A percentile compares a stretch with the other conserved stretches of the same genome.
These are phyloP conservation scores for Stromatinia cepivora DNA, from an alignment of 2,329 filamentous ascomycete genomes.

Conservation along the genomic window DNA sequence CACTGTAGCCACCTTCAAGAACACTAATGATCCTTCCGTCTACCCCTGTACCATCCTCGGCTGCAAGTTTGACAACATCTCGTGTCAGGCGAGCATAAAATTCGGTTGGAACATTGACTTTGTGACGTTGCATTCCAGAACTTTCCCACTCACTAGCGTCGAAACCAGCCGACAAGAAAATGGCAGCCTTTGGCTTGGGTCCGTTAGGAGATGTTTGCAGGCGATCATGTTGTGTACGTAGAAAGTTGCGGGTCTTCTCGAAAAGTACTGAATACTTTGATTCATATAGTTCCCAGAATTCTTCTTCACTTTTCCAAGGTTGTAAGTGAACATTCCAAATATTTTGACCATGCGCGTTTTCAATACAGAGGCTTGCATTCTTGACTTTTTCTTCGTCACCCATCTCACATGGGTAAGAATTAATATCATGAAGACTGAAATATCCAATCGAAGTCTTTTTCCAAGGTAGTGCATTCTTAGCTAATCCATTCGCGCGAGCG, in stretches of 20 bases:
- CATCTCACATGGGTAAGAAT: slow-evolving; percentile 93
- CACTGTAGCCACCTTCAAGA: slow-evolving; percentile 93
- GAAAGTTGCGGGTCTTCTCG: slow-evolving; percentile 75
- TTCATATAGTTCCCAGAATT: slow-evolving; percentile 90
- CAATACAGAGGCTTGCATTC: slow-evolving; percentile 90
- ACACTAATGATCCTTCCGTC: slow-evolving; percentile 90
- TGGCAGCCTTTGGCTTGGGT: slow-evolving; percentile 73
- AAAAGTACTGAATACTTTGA: slow-evolving; percentile 74
- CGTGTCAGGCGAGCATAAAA: slow-evolving; percentile 91
- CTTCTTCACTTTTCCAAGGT: slow-evolving; percentile 75
- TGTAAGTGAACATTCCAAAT: slow-evolving; percentile 97
- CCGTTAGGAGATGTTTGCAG: slow-evolving; percentile 57
- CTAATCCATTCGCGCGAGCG: slow-evolving; percentile 59
- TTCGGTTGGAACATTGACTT: slow-evolving; percentile 92
- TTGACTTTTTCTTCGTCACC: slow-evolving; percentile 93
- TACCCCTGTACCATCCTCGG: slow-evolving; percentile 73
- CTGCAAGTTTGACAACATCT: slow-evolving; percentile 79
- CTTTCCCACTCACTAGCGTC: slow-evolving; percentile 96
- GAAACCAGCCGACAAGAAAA: slow-evolving; percentile 95
- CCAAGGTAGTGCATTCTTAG: slow-evolving; percentile 71
- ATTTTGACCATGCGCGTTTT: slow-evolving; percentile 89
- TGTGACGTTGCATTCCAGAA: slow-evolving; percentile 89
- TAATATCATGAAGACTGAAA: slow-evolving; percentile 96
- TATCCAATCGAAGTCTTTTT: slow-evolving; percentile 91
- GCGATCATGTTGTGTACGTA: slow-evolving; percentile 70